Evolutionary conservation across 2,329 filamentous ascomycete species (phyloP).

Genomic region (Arthrobotrys megalospora): DNA sequence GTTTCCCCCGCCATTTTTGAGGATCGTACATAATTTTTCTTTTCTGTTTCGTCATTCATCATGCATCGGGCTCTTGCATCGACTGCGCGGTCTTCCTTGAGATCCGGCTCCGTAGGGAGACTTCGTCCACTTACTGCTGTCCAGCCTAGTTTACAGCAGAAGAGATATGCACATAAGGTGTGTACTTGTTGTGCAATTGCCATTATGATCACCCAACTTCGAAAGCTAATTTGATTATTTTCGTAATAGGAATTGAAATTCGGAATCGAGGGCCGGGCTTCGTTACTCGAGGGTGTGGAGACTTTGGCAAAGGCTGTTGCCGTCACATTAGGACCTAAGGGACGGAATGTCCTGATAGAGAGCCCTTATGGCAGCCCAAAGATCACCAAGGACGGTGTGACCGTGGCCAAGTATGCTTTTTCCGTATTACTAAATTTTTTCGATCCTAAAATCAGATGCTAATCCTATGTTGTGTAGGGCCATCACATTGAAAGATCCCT

Average conservation of each 20-base stretch:
- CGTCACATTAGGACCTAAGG: slow-evolving; percentile 96
- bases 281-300: slow-evolving; percentile 93
- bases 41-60: slow-evolving; percentile 68
- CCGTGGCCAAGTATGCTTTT: slow-evolving; percentile 74
- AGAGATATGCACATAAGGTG: slow-evolving; percentile 98
- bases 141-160: slow-evolving; percentile 81
- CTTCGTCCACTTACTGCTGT: slow-evolving; percentile 74
- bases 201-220: slow-evolving; percentile 40
- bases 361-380: slow-evolving; percentile 98
- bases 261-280: slow-evolving; percentile 90
- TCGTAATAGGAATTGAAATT: slow-evolving; percentile 89
- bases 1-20: slow-evolving; percentile 30
- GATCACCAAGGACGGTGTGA: slow-evolving; percentile 80
- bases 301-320: slow-evolving; percentile 96
- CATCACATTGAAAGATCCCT: slow-evolving; percentile 96
- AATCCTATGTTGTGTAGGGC: slow-evolving; percentile 72
- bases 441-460: slow-evolving; percentile 24
- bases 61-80: slow-evolving; percentile 98
- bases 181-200: slow-evolving; percentile 11
- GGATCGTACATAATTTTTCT: slow-evolving; percentile 44
- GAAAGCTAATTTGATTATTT: slow-evolving; percentile 50
- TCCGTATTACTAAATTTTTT: not conserved
- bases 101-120: slow-evolving; percentile 68
- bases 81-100: slow-evolving; percentile 80
- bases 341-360: slow-evolving; percentile 98